Evolutionary conservation across 495 filamentous ascomycete species (phyloP).

Genomic region (Daldinia grandis): DNA sequence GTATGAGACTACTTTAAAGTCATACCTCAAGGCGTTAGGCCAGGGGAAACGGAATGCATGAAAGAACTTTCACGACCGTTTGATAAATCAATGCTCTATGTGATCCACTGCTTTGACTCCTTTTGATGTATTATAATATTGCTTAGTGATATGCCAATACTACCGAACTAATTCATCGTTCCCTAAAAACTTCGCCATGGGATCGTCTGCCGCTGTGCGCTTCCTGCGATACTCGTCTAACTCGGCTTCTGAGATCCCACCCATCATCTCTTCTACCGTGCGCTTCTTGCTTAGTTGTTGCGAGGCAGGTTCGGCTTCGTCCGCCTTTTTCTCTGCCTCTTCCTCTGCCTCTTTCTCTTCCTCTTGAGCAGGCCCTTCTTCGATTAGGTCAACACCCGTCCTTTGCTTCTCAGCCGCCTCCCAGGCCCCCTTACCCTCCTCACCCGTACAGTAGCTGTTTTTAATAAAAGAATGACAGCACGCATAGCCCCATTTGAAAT

Average conservation of each 20-base stretch:
- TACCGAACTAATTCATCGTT: slow-evolving; percentile 47
- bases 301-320: slow-evolving; percentile 38
- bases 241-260: slow-evolving; percentile 81
- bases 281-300: slow-evolving; percentile 65
- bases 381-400: slow-evolving; percentile 56
- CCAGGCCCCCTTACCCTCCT: slow-evolving; percentile 78
- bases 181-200: slow-evolving; percentile 79
- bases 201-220: slow-evolving; percentile 74
- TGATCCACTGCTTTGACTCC: slow-evolving; percentile 22
- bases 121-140: slow-evolving; percentile 5
- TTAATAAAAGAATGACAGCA: slow-evolving; percentile 94
- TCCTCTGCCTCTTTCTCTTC: slow-evolving; percentile 39
- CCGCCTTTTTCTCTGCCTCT: slow-evolving; percentile 34
- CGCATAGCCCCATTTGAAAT: slow-evolving; percentile 96
- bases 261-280: slow-evolving; percentile 75
- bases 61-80: slow-evolving; percentile 44
- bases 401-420: slow-evolving; percentile 70
- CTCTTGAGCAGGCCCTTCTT: slow-evolving; percentile 36
- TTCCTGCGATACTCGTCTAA: slow-evolving; percentile 83
- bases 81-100: slow-evolving; percentile 28
- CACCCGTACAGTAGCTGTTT: slow-evolving; percentile 97
- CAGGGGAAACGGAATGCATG: slow-evolving; percentile 52
- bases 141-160: slow-evolving; percentile 1
- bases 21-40: slow-evolving; percentile 50
- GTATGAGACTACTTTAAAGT: slow-evolving; percentile 27